Evolutionary conservation across 2,329 filamentous ascomycete genomes (phyloP), one percentile per base, ranked within the genome.

Genomic region (Ascochyta clinopodiicola): DNA sequence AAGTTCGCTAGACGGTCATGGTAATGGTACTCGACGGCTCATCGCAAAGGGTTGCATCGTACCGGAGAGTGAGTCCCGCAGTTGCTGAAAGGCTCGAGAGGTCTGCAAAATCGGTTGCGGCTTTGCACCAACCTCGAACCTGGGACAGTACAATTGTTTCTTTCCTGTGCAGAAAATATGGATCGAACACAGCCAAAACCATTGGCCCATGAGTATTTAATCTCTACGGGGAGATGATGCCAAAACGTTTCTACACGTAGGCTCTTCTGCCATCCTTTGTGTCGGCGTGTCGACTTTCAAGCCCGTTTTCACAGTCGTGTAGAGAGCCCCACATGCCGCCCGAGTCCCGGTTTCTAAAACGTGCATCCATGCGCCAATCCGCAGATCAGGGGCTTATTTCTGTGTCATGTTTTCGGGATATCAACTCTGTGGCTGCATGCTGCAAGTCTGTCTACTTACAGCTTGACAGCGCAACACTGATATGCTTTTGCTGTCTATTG

Each of bases 301-400:
- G 8, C 32, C 12, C 37, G 25, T 79, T 19, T 15, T 19, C 38
- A 29, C 12, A 47, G 39, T 38, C 29, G 27, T 40, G 37, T 29
- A 15, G 35, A 21, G 9, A 13, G 42, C 42, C 46, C 52, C 46
- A 50, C 46, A 46, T 50, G 24, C 46, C 40, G 39, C 32, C 46
- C 32, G 31, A 45, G 5, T 42, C 29, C 46, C 51, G 45, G 51
- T 24, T 35, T 25, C 42, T 50, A 45, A 55, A 50, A 55, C 52
- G 42, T 43, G 36, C 36, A 45, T n/a, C 32, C 38, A 46, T 46
- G 51, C 32, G 32, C 25, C 37, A 32, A 42, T 35, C 27, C 17
- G 51, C 42, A 45, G 52, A 50, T 56, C 52, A 56, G 52, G 52
- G 52, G 46, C 46, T 50, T 32, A 6, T 35, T 42, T 21, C 37